phyloP scores from a whole-genome alignment of 768 basidiomycete genomes.

The Daedaleopsis sinensis region DNA sequence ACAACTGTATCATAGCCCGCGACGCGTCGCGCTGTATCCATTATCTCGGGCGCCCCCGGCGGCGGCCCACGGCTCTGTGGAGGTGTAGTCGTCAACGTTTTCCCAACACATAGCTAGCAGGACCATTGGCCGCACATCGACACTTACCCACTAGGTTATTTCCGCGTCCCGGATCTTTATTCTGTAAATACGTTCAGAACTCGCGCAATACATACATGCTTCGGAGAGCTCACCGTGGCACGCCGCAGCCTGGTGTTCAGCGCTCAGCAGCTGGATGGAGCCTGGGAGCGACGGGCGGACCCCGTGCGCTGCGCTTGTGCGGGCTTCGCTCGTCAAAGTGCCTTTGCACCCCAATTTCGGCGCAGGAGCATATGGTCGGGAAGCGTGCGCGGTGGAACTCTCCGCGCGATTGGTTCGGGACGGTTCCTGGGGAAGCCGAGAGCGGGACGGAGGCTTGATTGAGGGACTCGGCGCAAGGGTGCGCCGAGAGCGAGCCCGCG shows the following conservation, averaged over 20 bases:
- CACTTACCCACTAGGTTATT: slow-evolving; percentile 25
- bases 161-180: slow-evolving; percentile 27
- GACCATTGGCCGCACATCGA: slow-evolving; percentile 8
- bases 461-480: slow-evolving; percentile 10
- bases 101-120: slow-evolving; percentile 1
- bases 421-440: slow-evolving; percentile 12
- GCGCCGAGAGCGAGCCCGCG: slow-evolving; percentile 3
- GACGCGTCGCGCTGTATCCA: slow-evolving; percentile 25
- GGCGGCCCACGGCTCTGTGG: slow-evolving; percentile 10
- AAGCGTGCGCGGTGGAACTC: slow-evolving; percentile 19
- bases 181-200: slow-evolving; percentile 24
- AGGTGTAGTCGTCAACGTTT: slow-evolving; percentile 6
- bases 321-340: slow-evolving; percentile 15
- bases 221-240: slow-evolving; percentile 5
- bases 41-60: slow-evolving; percentile 16
- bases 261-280: not conserved
- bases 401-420: slow-evolving; percentile 15
- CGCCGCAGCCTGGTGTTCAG: too few species aligned
- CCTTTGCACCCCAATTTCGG: slow-evolving; percentile 13
- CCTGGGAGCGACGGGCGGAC: not conserved
- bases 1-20: slow-evolving; percentile 20
- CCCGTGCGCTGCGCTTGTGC: slow-evolving; percentile 4
- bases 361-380: slow-evolving; percentile 15
- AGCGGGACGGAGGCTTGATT: slow-evolving; percentile 12
- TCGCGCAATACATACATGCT: not conserved